Percentiles rank a stretch among this genome's conserved stretches.
Evolutionary conservation across 805 yeast species (phyloP).

Genomic region (Candida orba): DNA sequence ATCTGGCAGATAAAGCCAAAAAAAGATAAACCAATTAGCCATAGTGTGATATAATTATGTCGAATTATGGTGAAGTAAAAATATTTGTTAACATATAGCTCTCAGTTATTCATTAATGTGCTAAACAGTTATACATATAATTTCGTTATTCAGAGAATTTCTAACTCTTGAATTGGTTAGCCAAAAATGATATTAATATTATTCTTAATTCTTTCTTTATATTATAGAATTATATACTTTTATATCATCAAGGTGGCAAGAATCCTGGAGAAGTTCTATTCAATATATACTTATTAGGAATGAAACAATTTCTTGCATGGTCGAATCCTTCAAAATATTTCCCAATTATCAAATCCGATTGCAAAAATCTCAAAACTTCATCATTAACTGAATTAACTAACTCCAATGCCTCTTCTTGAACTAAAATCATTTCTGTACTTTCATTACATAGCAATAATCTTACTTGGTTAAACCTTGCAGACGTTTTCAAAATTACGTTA

Average conservation of each 20-base stretch:
- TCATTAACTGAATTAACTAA: neutral
- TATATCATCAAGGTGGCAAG: neutral
- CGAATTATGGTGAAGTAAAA: too few relatives aligned
- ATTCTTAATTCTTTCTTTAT: too few relatives aligned
- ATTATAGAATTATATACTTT: too few relatives aligned
- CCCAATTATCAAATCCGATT: constrained; percentile 1
- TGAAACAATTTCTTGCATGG: neutral
- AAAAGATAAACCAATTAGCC: too few relatives aligned
- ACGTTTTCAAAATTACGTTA: constrained; percentile 1
- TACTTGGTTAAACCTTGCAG: neutral
- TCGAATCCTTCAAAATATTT: constrained; percentile 2
- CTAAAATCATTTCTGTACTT: neutral
- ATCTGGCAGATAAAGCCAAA: too few relatives aligned
- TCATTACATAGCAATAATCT: constrained; percentile 2
- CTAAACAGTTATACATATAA: too few relatives aligned
- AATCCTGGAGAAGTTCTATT: constrained; percentile 2
- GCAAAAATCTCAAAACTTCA: neutral
- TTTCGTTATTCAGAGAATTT: too few relatives aligned
- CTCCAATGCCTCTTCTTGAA: constrained; percentile 2
- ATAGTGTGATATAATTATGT: too few relatives aligned
- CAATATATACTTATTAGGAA: neutral
- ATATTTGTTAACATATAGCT: too few relatives aligned
- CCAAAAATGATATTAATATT: too few relatives aligned
- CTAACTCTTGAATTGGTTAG: too few relatives aligned
- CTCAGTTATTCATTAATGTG: too few relatives aligned